phyloP scores from a whole-genome alignment of 2,329 filamentous ascomycete genomes.

The Fusarium sp. region DNA sequence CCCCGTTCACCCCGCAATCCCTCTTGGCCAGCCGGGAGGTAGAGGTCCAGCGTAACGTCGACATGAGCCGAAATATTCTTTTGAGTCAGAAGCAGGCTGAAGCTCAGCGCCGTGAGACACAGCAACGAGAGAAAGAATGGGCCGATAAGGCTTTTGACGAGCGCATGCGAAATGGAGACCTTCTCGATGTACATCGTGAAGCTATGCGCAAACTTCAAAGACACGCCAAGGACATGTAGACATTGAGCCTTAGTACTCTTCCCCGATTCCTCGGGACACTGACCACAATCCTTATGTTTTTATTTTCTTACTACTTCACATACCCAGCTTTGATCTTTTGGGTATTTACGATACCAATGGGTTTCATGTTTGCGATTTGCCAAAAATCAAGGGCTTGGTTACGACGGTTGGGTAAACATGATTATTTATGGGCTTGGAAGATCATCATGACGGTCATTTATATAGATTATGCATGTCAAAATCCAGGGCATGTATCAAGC shows the following conservation, averaged over 20 bases:
- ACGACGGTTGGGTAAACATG: constrained; percentile 24
- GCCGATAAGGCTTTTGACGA: constrained; percentile 75
- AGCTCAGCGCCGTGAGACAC: constrained; percentile 68
- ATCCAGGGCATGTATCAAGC: constrained; percentile 16
- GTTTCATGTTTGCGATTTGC: constrained; percentile 31
- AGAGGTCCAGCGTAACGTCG: constrained; percentile 61
- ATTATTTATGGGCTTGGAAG: constrained; percentile 22
- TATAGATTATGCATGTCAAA: constrained; percentile 23
- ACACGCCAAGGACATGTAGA: constrained; percentile 50
- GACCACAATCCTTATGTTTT: constrained; percentile 17
- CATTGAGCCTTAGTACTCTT: background rate
- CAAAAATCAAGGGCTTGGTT: constrained; percentile 15
- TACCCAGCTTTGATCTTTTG: constrained; percentile 31
- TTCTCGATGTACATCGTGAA: constrained; percentile 81
- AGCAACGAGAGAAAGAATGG: constrained; percentile 66
- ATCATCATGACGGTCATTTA: constrained; percentile 26
- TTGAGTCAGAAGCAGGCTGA: constrained; percentile 72
- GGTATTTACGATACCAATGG: constrained; percentile 45
- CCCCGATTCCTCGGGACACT: background rate
- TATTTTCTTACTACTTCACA: constrained; percentile 16
- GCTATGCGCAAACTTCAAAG: constrained; percentile 83
- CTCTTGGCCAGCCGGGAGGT: constrained; percentile 52
- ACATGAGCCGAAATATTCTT: constrained; percentile 65
- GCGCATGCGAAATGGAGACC: constrained; percentile 78
- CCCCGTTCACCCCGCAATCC: constrained; percentile 51